A percentile compares a stretch with the other conserved stretches of the same genome.
Conservation (phyloP, 345 rosid genomes). For the Turnera subulata region DNA sequence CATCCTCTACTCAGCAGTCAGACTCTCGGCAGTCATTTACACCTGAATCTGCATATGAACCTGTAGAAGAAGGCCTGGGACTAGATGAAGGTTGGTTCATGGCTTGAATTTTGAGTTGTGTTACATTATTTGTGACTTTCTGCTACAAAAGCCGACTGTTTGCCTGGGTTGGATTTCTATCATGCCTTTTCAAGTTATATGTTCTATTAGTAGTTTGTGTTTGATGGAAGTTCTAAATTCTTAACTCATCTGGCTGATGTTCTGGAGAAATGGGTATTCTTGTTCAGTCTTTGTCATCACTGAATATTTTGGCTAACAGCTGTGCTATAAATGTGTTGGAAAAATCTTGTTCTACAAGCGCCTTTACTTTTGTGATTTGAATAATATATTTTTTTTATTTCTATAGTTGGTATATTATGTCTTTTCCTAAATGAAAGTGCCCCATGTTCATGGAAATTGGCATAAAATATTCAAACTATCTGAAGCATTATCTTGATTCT, state of each 20-base stretch:
- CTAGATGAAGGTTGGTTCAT: conserved; percentile 52
- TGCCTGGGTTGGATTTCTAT: conserved; percentile 3
- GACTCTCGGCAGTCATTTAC: conserved; percentile 34
- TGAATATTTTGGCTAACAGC: neutral
- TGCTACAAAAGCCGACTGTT: too few relatives aligned
- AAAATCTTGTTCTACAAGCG: neutral
- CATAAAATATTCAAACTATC: neutral
- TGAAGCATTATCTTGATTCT: conserved; percentile 15
- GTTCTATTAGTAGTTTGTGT: neutral
- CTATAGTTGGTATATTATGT: neutral
- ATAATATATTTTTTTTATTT: neutral
- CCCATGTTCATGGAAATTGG: conserved; percentile 8
- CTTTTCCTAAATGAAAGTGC: neutral
- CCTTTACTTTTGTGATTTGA: neutral
- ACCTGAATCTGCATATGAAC: conserved; percentile 34
- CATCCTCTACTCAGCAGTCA: conserved; percentile 51
- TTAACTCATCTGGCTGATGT: neutral
- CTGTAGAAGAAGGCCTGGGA: conserved; percentile 33
- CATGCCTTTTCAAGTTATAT: neutral
- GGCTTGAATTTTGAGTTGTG: neutral
- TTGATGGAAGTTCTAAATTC: neutral
- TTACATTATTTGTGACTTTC: neutral
- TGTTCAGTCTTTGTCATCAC: too few relatives aligned
- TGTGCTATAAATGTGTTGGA: neutral
- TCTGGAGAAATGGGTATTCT: neutral